Conservation (phyloP, 192 early-diverging fungal genomes). For the Coemansia sp. region DNA sequence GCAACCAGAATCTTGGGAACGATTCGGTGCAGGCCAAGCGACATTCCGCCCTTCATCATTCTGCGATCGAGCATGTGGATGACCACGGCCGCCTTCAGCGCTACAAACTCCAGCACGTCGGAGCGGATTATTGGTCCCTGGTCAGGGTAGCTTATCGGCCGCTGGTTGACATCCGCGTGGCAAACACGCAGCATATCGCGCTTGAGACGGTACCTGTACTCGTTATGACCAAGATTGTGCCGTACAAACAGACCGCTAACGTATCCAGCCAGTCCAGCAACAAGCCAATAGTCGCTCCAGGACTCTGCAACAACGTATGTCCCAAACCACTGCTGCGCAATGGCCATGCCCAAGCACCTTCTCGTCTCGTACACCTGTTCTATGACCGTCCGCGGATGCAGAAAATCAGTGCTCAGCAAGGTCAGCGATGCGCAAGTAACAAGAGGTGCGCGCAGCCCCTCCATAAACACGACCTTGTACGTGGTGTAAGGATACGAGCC, state of each 20-base stretch:
- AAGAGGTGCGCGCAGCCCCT: constrained; percentile 65
- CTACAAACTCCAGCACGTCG: constrained; percentile 71
- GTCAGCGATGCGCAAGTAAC: constrained; percentile 76
- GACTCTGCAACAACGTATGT: constrained; percentile 68
- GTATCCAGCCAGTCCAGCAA: constrained; percentile 74
- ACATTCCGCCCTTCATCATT: constrained; percentile 70
- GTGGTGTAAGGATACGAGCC: constrained; percentile 83
- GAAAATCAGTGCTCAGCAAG: constrained; percentile 64
- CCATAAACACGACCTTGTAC: constrained; percentile 87
- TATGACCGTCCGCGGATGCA: constrained; percentile 72
- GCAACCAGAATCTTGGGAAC: constrained; percentile 75
- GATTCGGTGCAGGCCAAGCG: constrained; percentile 70
- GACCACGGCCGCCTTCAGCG: constrained; percentile 82
- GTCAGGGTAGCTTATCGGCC: constrained; percentile 72
- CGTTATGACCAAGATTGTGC: constrained; percentile 83
- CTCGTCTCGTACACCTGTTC: constrained; percentile 88
- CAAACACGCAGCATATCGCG: constrained; percentile 83
- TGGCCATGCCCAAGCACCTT: constrained; percentile 60
- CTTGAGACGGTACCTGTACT: constrained; percentile 74
- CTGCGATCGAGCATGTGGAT: constrained; percentile 89
- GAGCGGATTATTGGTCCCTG: constrained; percentile 54
- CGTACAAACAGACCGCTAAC: constrained; percentile 71
- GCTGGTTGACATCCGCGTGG: constrained; percentile 81
- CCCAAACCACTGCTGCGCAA: constrained; percentile 96
- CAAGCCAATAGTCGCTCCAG: constrained; percentile 89